A percentile compares a stretch with the other conserved stretches of the same genome.
Evolutionary conservation across 2,329 filamentous ascomycete genomes (phyloP).

Genomic region (Pestalotiopsis sp.): DNA sequence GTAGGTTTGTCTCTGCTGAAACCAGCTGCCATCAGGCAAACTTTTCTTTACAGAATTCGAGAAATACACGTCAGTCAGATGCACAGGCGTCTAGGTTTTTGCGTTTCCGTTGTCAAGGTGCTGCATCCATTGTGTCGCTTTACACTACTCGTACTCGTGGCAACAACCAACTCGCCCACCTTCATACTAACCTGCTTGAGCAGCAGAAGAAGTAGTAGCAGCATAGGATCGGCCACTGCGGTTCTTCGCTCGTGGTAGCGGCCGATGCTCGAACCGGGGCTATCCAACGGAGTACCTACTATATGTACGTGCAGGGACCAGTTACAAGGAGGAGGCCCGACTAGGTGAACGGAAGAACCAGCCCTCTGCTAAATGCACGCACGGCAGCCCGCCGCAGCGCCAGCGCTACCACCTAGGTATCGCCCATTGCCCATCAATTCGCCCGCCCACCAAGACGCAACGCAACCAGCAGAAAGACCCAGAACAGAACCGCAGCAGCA

Average conservation of each 20-base stretch:
- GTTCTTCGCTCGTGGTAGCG: neutral
- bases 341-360: neutral
- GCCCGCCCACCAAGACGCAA: neutral
- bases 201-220: neutral
- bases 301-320: neutral
- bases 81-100: neutral
- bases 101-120: neutral
- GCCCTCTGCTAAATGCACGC: neutral
- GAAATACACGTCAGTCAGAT: slow-evolving; percentile 1
- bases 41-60: neutral
- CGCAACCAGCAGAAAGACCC: slow-evolving; percentile 7
- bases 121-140: neutral
- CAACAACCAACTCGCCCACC: neutral
- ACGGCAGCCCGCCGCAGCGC: neutral
- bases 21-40: slow-evolving; percentile 1
- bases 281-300: neutral
- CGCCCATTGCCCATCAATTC: neutral
- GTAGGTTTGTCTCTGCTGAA: neutral
- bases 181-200: neutral
- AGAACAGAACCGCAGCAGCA: neutral
- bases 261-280: slow-evolving; percentile 1
- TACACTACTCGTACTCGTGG: neutral
- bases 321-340: neutral
- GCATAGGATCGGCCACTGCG: neutral
- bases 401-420: neutral